Conservation (phyloP, 805 yeast species). For the Nakazawaea holstii region DNA sequence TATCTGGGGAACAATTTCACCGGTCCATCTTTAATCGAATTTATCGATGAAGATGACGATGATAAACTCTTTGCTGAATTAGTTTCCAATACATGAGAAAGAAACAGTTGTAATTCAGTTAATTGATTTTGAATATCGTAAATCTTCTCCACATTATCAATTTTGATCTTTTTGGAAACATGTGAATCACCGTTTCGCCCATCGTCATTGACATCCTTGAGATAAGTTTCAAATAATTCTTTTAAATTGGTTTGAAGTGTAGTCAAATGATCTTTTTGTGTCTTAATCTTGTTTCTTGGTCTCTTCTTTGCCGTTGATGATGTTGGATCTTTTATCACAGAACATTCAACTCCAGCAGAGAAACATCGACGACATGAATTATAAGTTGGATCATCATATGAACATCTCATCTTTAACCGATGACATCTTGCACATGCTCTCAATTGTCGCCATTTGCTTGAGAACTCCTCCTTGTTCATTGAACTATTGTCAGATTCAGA, state of each 20-base stretch:
- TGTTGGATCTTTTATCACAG: slow-evolving; percentile 48
- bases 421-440: slow-evolving; percentile 55
- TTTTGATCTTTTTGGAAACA: slow-evolving; percentile 2
- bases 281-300: slow-evolving; percentile 25
- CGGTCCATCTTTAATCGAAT: slow-evolving; percentile 31
- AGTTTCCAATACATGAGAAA: slow-evolving; percentile 22
- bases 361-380: slow-evolving; percentile 41
- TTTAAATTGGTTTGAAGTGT: slow-evolving; percentile 21
- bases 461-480: slow-evolving; percentile 23
- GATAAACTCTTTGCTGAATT: background rate
- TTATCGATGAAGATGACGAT: slow-evolving; percentile 25
- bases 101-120: slow-evolving; percentile 24
- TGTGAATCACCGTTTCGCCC: background rate
- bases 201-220: background rate
- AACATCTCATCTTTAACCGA: slow-evolving; percentile 46
- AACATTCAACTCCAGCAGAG: slow-evolving; percentile 38
- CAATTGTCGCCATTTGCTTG: slow-evolving; percentile 38
- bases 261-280: slow-evolving; percentile 20
- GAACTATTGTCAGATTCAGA: background rate
- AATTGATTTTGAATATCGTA: slow-evolving; percentile 18
- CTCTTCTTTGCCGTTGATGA: slow-evolving; percentile 31
- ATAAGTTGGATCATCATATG: slow-evolving; percentile 39
- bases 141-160: slow-evolving; percentile 9
- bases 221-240: slow-evolving; percentile 14
- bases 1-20: slow-evolving; percentile 25